Evolutionary conservation across 129 eudicot species (phyloP).

Genomic region (Helianthus tuberosus): DNA sequence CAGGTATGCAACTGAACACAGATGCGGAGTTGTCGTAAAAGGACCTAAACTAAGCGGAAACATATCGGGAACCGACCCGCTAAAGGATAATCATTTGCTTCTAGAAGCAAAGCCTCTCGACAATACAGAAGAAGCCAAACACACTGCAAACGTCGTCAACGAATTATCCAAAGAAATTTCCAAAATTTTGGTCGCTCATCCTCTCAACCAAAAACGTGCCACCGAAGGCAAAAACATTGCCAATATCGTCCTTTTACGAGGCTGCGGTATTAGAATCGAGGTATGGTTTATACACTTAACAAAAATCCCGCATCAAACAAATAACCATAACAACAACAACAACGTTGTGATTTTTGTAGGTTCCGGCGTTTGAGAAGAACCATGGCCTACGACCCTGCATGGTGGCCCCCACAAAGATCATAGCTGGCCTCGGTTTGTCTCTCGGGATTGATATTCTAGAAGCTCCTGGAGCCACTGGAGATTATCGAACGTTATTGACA

Average conservation of each 20-base stretch:
- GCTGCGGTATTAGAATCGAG: constrained; percentile 96
- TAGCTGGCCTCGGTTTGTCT: constrained; percentile 95
- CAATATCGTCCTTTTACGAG: constrained; percentile 89
- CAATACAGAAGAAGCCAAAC: constrained; percentile 85
- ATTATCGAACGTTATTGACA: constrained; percentile 84
- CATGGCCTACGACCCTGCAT: constrained; percentile 93
- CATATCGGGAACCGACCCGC: constrained; percentile 96
- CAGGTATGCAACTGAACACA: constrained; percentile 99
- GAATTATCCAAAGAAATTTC: constrained; percentile 86
- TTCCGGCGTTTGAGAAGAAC: constrained; percentile 68
- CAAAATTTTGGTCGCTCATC: constrained; percentile 74
- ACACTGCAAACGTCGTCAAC: constrained; percentile 84
- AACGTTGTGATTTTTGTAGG: constrained; percentile 47
- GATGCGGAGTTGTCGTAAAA: constrained; percentile 98
- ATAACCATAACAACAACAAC: neutral
- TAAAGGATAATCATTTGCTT: constrained; percentile 89
- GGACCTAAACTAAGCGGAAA: constrained; percentile 95
- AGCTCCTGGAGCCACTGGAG: constrained; percentile 99
- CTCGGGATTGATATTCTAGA: constrained; percentile 92
- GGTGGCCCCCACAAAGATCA: constrained; percentile 99
- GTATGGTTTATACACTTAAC: constrained; percentile 35
- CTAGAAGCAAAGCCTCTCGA: constrained; percentile 84
- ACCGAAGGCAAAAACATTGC: constrained; percentile 89
- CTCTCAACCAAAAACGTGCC: constrained; percentile 72
- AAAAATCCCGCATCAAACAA: constrained; percentile 9